These are phyloP conservation scores for Zoysia pacifica DNA, from an alignment of 176 grass and related monocot genomes.

Conservation along the genomic window DNA sequence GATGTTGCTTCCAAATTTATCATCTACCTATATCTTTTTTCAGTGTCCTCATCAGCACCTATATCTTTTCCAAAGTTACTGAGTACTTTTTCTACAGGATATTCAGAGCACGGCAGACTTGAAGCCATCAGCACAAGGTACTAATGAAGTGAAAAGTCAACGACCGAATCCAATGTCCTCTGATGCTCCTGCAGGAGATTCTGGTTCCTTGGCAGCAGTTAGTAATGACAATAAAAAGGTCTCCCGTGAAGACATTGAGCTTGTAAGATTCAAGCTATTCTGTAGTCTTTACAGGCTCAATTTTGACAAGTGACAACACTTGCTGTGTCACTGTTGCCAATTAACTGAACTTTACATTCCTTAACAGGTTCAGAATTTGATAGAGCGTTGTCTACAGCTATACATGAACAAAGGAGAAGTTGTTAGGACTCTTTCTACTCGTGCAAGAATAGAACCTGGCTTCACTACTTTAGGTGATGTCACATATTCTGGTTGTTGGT, in stretches of 20 bases:
- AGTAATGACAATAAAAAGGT: conserved; percentile 90
- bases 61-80: background rate
- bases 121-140: conserved; percentile 59
- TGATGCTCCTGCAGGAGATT: conserved; percentile 68
- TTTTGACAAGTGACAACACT: background rate
- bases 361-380: conserved; percentile 97
- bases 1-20: conserved; percentile 9
- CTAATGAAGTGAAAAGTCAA: conserved; percentile 72
- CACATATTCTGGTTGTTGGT: conserved; percentile 8
- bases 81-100: conserved; percentile 56
- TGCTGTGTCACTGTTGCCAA: conserved; percentile 13
- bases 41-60: background rate
- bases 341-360: conserved; percentile 33
- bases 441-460: conserved; percentile 95
- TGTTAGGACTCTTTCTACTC: conserved; percentile 80
- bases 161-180: conserved; percentile 54
- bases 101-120: conserved; percentile 74
- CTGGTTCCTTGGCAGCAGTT: conserved; percentile 58
- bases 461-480: conserved; percentile 91
- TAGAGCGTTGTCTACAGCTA: conserved; percentile 90
- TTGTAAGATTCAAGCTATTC: conserved; percentile 56
- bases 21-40: background rate
- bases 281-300: background rate
- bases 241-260: conserved; percentile 93
- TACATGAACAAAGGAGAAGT: conserved; percentile 99